Base-by-base conservation (phyloP, 345 rosid genomes). In the Eucalyptus victrix region DNA sequence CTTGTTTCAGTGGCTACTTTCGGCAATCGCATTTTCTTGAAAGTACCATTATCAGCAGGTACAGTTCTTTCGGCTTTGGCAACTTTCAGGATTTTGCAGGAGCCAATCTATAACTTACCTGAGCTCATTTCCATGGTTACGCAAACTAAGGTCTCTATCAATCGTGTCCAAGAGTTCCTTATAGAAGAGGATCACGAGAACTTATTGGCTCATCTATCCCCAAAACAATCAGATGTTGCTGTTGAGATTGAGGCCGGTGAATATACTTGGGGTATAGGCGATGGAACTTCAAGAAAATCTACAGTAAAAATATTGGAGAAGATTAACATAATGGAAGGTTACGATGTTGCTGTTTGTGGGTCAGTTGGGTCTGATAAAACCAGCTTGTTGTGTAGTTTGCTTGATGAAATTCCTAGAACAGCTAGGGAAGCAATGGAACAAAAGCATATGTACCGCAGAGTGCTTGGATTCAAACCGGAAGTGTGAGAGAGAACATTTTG, bases 341-440 rank as follows among this genome's bases (percentile, higher is more conserved):
- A 49, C 51, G 14, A 49, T 14, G 51, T 49, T 49, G 99, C 97
- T 9, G 92, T 97, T 67, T 96, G 97, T 67, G 99, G 99, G 42
- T 88, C 97, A 12, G 98, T 97, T 76, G 99, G 99, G 65, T 97
- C 96, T 23, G 99, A 96, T 4, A 97, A 97, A 89, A 94, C 99
- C 83, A 96, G 97, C 90, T 89, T 96, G 19, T 90, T 96, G 30
- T 92, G 94, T 88, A 92, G 96, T 90, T 94, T 97, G 53, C 96
- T 96, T n/a, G 96, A 94, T 42, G 99, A 97, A 90, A 95, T 96
- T 87, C 99, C 99, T 11, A 94, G 92, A 90, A 93, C 90, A 81
- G 91, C 95, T 85, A 96, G 97, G 87, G 94, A 91, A 18, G 94
- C 89, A 76, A 92, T 80, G 98, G 99, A 45, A 93, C 89, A 50